Conservation (phyloP, 2,329 filamentous ascomycete species). For the Aphanoascus verrucosus region DNA sequence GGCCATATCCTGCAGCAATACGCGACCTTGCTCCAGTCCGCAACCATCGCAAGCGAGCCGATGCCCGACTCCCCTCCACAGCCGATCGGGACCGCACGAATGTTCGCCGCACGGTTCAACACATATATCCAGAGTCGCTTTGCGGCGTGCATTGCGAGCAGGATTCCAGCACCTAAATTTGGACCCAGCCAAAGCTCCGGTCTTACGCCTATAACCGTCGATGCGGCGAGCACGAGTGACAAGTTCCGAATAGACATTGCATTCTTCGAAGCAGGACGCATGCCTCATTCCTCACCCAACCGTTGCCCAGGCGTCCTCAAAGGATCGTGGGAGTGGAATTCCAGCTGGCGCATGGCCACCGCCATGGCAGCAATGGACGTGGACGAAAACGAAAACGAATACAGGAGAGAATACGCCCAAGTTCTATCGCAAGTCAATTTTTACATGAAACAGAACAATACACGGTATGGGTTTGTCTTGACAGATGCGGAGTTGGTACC, state of each 20-base stretch:
- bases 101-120: slow-evolving; percentile 6
- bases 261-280: slow-evolving; percentile 7
- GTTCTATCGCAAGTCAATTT: slow-evolving; percentile 13
- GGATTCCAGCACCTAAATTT: slow-evolving; percentile 12
- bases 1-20: slow-evolving; percentile 7
- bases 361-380: too few species aligned
- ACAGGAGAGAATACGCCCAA: slow-evolving; percentile 9
- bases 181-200: slow-evolving; percentile 1
- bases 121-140: slow-evolving; percentile 11
- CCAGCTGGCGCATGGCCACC: too few species aligned
- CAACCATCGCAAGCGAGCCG: slow-evolving; percentile 8
- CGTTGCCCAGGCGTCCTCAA: slow-evolving; percentile 12
- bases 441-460: slow-evolving; percentile 13
- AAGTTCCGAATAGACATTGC: slow-evolving; percentile 8
- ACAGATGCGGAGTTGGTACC: slow-evolving; percentile 12
- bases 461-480: slow-evolving; percentile 13
- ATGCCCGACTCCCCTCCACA: slow-evolving; percentile 14
- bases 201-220: slow-evolving; percentile 11
- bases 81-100: slow-evolving; percentile 5
- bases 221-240: slow-evolving; percentile 8
- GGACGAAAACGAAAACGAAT: too few species aligned
- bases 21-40: slow-evolving; percentile 7
- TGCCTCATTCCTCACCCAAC: slow-evolving; percentile 7
- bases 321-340: slow-evolving; percentile 14
- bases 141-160: slow-evolving; percentile 12